These are phyloP conservation scores for Lactarius quietus DNA, from an alignment of 768 basidiomycete genomes.

Conservation along the genomic window DNA sequence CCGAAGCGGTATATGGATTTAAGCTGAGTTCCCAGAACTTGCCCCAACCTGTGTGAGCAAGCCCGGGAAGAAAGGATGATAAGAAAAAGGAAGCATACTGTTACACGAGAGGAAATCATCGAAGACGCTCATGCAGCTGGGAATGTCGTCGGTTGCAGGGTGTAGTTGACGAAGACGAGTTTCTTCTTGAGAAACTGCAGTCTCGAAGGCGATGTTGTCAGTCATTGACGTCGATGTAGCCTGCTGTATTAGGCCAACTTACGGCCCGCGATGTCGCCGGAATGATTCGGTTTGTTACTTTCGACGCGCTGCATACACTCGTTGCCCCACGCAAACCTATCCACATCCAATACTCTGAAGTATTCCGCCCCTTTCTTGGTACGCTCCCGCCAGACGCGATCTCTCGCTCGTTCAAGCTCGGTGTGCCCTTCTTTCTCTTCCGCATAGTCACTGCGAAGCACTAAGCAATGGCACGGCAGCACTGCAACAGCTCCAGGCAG, in stretches of 20 bases:
- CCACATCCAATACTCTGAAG: slow-evolving; percentile 59
- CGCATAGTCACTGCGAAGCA: not conserved
- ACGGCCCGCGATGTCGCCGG: not conserved
- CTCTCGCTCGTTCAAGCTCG: slow-evolving; percentile 55
- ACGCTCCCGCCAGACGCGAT: slow-evolving; percentile 49
- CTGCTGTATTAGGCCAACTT: not conserved
- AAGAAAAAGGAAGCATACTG: slow-evolving; percentile 38
- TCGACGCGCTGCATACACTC: slow-evolving; percentile 73
- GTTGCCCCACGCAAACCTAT: slow-evolving; percentile 66
- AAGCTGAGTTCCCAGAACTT: slow-evolving; percentile 56
- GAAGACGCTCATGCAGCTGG: slow-evolving; percentile 73
- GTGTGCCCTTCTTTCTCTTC: slow-evolving; percentile 35
- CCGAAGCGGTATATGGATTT: slow-evolving; percentile 88
- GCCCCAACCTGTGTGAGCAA: not conserved
- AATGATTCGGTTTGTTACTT: slow-evolving; percentile 64
- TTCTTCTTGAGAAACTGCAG: slow-evolving; percentile 63
- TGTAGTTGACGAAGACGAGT: slow-evolving; percentile 60
- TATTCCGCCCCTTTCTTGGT: slow-evolving; percentile 67
- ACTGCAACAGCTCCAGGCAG: slow-evolving; percentile 49
- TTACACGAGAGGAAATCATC: slow-evolving; percentile 72
- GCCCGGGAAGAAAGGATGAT: not conserved
- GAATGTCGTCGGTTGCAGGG: slow-evolving; percentile 75
- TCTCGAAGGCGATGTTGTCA: slow-evolving; percentile 42
- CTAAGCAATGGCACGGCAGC: slow-evolving; percentile 32
- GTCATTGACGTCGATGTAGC: not conserved